These are phyloP conservation scores for Zygosaccharomyces sapae DNA, from an alignment of 1,139 yeast species.

Conservation along the genomic window DNA sequence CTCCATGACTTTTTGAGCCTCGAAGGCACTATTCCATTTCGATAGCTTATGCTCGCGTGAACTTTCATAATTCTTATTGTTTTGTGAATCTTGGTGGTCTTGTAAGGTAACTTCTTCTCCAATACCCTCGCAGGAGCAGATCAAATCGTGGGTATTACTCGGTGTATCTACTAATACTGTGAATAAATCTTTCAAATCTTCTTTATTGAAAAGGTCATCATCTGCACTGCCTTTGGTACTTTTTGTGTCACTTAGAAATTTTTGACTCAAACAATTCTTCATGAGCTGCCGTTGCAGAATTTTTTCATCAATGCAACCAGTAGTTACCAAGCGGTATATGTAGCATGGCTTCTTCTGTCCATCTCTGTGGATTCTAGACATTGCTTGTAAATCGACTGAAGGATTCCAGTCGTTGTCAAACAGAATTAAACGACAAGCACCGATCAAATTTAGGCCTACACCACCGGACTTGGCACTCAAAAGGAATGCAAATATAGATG, in stretches of 20 bases:
- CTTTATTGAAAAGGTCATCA: slow-evolving; percentile 53
- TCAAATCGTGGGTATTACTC: slow-evolving; percentile 79
- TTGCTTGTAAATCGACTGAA: slow-evolving; percentile 85
- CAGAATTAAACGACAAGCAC: slow-evolving; percentile 79
- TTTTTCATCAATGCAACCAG: slow-evolving; percentile 93
- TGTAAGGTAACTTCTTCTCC: slow-evolving; percentile 26
- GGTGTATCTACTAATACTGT: slow-evolving; percentile 48
- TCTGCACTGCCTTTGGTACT: slow-evolving; percentile 39
- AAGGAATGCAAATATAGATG: slow-evolving; percentile 58
- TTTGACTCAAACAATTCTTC: slow-evolving; percentile 75
- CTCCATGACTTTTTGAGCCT: slow-evolving; percentile 40
- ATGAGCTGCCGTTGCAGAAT: slow-evolving; percentile 87
- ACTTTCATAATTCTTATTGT: slow-evolving; percentile 30
- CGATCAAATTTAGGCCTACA: slow-evolving; percentile 81
- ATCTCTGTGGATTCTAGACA: slow-evolving; percentile 93
- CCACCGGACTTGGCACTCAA: slow-evolving; percentile 94
- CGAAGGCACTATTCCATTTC: slow-evolving; percentile 52
- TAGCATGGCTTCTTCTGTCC: slow-evolving; percentile 79
- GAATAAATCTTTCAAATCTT: slow-evolving; percentile 73
- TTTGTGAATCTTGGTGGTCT: slow-evolving; percentile 23
- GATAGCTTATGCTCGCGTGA: slow-evolving; percentile 18
- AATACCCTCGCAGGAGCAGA: slow-evolving; percentile 63
- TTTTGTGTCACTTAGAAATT: slow-evolving; percentile 52
- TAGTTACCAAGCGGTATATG: slow-evolving; percentile 75
- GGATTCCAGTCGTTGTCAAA: slow-evolving; percentile 97